Evolutionary conservation across 148 eudicot species (phyloP), one percentile per base, ranked within the genome.

Genomic region (Rhododendron simsii): DNA sequence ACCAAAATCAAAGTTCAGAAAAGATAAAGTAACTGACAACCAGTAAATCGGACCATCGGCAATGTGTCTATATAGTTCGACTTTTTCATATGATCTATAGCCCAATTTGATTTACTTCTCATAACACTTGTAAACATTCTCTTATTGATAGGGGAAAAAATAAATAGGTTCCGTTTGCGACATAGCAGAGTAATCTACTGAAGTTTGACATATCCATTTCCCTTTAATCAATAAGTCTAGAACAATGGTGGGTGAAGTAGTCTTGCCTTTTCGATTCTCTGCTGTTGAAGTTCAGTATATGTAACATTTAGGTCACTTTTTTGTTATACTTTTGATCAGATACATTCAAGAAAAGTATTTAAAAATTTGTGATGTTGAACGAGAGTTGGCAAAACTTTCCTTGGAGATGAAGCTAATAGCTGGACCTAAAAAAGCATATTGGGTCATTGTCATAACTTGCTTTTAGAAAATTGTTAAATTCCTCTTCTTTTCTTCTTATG

Each of bases 361-460:
- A 10, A 95, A 96, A 89, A 96, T 96, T 83, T 98, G 98, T 86
- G 99, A 95, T 87, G 98, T 96, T 86, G 99, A 96, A 55, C 92
- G 92, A 71, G 99, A 96, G 90, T 88, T 96, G 78, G 89, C 90
- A 84, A 94, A 92, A 89, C 99, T 95, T 55, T 86, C 87, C 87
- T 82, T 96, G 90, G 99, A 96, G 91, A 85, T 96, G 92, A 96
- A 96, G 89, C 99, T 96, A 86, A 95, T 98, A 37, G 90, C 99
- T 79, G 99, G 98, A 45, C 96, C 99, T 83, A 95, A 96, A 89
- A 95, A 93, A 88, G 98, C 98, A 87, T 96, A 98, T 96, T 79
- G 45, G 86, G 83, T 61, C 77, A 81, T 67, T 81, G 9, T 47
- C 59, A 81, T 1, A 41, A 47, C 75, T 37, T 7, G 35, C 28